Percentiles rank a stretch among this genome's conserved stretches.
phyloP scores from a whole-genome alignment of 2,329 filamentous ascomycete genomes.

The Corynespora cassiicola region DNA sequence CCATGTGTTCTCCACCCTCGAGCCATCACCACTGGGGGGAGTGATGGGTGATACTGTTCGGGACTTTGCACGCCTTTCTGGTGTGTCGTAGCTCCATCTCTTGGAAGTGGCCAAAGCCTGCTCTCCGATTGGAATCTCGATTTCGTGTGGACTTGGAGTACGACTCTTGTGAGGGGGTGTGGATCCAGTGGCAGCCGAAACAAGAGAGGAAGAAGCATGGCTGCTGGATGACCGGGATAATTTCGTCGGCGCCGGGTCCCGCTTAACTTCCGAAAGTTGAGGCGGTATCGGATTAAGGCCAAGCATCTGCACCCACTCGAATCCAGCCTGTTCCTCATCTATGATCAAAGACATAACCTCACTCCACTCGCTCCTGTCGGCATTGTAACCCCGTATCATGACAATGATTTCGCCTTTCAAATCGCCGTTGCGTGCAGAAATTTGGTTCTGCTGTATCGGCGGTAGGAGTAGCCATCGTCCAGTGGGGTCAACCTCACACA shows the following conservation, averaged over 20 bases:
- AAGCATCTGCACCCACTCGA: slow-evolving; percentile 91
- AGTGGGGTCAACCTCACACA: slow-evolving; percentile 83
- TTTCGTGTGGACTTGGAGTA: slow-evolving; percentile 58
- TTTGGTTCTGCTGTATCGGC: slow-evolving; percentile 74
- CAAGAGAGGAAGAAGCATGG: slow-evolving; percentile 62
- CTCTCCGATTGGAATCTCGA: slow-evolving; percentile 69
- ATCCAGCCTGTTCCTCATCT: slow-evolving; percentile 76
- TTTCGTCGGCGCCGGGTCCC: slow-evolving; percentile 58
- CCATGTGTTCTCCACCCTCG: slow-evolving; percentile 28
- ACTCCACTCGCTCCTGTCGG: slow-evolving; percentile 73
- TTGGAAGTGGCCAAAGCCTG: slow-evolving; percentile 55
- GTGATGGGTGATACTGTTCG: slow-evolving; percentile 42
- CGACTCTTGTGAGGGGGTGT: slow-evolving; percentile 46
- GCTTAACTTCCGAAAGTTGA: slow-evolving; percentile 53
- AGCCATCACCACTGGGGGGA: slow-evolving; percentile 45
- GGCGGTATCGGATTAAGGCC: slow-evolving; percentile 69
- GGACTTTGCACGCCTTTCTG: slow-evolving; percentile 34
- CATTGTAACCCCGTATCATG: slow-evolving; percentile 80
- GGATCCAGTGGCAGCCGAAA: slow-evolving; percentile 39
- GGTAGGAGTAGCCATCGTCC: slow-evolving; percentile 88
- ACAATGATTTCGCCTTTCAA: slow-evolving; percentile 76
- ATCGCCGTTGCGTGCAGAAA: slow-evolving; percentile 83
- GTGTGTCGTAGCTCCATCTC: slow-evolving; percentile 50
- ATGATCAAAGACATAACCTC: slow-evolving; percentile 81
- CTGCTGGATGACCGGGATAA: slow-evolving; percentile 50